These are phyloP conservation scores for Penicillium corylophilum DNA, from an alignment of 2,329 filamentous ascomycete species.

Conservation along the genomic window DNA sequence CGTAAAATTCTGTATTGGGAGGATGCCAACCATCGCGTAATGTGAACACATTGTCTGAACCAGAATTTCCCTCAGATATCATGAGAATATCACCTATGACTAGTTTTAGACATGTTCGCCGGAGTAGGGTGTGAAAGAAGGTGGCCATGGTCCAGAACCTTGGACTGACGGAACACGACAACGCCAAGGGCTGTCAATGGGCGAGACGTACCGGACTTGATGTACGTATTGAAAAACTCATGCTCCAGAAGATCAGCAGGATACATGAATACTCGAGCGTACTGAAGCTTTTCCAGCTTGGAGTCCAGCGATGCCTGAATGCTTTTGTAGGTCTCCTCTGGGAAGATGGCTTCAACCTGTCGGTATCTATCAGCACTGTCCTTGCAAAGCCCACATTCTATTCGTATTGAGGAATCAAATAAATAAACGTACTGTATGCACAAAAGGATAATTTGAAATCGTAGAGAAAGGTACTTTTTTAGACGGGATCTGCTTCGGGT, in stretches of 20 bases:
- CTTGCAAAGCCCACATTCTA: background rate
- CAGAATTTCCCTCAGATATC: slow-evolving; percentile 74
- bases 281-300: slow-evolving; percentile 47
- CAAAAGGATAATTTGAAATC: slow-evolving; percentile 63
- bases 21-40: slow-evolving; percentile 62
- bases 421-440: slow-evolving; percentile 59
- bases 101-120: background rate
- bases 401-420: background rate
- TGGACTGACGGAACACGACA: background rate
- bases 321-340: slow-evolving; percentile 59
- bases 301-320: slow-evolving; percentile 55
- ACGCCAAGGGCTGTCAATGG: background rate
- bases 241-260: slow-evolving; percentile 69
- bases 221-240: slow-evolving; percentile 78
- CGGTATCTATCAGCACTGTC: slow-evolving; percentile 44
- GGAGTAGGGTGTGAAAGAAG: background rate
- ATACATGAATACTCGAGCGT: slow-evolving; percentile 69
- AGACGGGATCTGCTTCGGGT: slow-evolving; percentile 66
- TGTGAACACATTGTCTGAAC: slow-evolving; percentile 69
- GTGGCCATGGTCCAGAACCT: background rate
- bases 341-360: slow-evolving; percentile 66
- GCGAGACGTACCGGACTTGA: slow-evolving; percentile 68
- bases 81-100: slow-evolving; percentile 71
- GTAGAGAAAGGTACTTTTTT: slow-evolving; percentile 76
- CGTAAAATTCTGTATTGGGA: background rate